Evolutionary conservation across 108 stramenopile genomes (phyloP), one percentile per base, ranked within the genome.

Genomic region (Hondaea fermentalgiana): DNA sequence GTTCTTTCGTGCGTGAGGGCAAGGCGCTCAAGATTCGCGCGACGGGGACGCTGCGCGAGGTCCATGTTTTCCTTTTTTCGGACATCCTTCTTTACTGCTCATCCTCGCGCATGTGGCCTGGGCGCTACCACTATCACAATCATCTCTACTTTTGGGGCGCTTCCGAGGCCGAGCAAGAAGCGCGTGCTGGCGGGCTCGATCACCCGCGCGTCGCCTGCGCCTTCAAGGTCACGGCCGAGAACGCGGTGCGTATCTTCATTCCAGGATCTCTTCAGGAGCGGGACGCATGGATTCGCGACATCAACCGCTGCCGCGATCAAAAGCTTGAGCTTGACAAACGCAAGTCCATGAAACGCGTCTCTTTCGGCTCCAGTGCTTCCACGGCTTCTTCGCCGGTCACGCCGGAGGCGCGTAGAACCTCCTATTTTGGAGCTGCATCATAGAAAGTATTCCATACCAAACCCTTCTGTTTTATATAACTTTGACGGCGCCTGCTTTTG

Each of bases 91-190:
- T 83, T 14, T 83, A 83, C 51, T 47, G 49, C 45, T 53, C 49
- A 8, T 83, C 76, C 16, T 83, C 76, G 25, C 45, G 51, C 19
- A 21, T 83, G 76, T 28, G 19, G 76, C 76, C 76, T 53, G 76
- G 76, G 28, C 45, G 76, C n/a, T 83, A 83, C 51, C 76, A 83
- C 51, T 83, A 83, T 4, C 76, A 83, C 10, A 83, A 83, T 35
- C 76, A 83, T 23, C 6, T 83, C 4, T 12, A 53, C 0, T 83
- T 83, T 45, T 83, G 23, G 12, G 76, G 76, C 51, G 76, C 76
- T 12, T 12, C 23, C 12, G 19, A 14, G 6, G 76, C 49, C 6
- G 76, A 53, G 49, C 19, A 83, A n/a, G 17, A 35, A 6, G 76
- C 76, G 6, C 76, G 76, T 12, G 45, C 49, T 6, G 19, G 19